Conservation (phyloP, 768 basidiomycete genomes). For the Glaciozyma martinii region DNA sequence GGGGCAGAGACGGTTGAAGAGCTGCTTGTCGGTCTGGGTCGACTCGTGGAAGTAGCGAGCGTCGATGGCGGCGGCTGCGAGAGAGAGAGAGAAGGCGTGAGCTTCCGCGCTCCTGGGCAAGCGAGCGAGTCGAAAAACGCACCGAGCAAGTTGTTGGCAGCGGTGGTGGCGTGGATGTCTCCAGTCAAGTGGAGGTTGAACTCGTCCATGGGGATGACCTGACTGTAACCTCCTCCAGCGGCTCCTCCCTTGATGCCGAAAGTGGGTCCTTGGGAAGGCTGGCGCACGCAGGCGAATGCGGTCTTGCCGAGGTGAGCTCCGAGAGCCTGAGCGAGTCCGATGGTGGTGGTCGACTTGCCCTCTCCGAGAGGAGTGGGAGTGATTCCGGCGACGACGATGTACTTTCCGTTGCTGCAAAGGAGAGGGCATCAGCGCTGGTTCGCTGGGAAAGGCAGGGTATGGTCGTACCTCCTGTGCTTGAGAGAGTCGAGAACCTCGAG, state of each 20-base stretch:
- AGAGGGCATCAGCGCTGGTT: neutral
- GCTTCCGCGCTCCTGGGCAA: neutral
- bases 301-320: constrained; percentile 88
- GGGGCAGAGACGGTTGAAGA: constrained; percentile 86
- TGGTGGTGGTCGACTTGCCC: constrained; percentile 96
- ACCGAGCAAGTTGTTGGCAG: constrained; percentile 90
- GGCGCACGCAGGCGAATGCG: constrained; percentile 91
- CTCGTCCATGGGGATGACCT: constrained; percentile 99
- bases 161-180: constrained; percentile 95
- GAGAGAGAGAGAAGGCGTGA: neutral
- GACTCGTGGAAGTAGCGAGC: constrained; percentile 97
- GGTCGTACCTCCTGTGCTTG: constrained; percentile 60
- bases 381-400: constrained; percentile 79
- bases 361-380: constrained; percentile 56
- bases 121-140: neutral
- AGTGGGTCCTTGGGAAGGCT: constrained; percentile 96
- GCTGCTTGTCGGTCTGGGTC: constrained; percentile 87
- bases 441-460: neutral
- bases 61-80: constrained; percentile 80
- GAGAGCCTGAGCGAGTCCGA: constrained; percentile 90
- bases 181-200: constrained; percentile 87
- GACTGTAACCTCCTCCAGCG: constrained; percentile 95
- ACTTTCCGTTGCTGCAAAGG: constrained; percentile 55
- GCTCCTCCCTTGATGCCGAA: constrained; percentile 99
- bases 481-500: constrained; percentile 77